Evolutionary conservation across 257 asterid species (phyloP), one percentile per base, ranked within the genome.

Genomic region (Nyctanthes arbortristis): DNA sequence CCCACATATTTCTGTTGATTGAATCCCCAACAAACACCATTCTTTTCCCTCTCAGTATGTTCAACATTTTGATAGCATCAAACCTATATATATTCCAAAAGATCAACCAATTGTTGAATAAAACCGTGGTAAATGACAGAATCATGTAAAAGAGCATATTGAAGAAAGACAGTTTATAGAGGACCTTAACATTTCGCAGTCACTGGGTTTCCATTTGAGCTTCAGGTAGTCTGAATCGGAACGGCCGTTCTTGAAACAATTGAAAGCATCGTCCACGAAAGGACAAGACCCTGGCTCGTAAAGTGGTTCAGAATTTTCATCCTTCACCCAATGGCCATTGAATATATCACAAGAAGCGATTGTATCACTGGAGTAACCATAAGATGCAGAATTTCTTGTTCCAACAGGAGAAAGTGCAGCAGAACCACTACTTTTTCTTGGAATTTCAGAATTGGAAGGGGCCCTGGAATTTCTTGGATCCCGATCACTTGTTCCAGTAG

Each of bases 21-120:
- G 93, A 89, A 73, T 88, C 96, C 9, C 96, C 96, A 3, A 89
- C 91, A 61, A 82, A 89, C 18, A 75, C 88, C 79, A 87, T 14
- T 20, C 82, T 73, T 67, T 89, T 83, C 39, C 88, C 93, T 10
- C 47, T 78, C 29, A 89, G 66, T 66, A 87, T 68, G 54, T 80
- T 45, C 84, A 87, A 63, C 91, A 87, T 83, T 75, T 77, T 78
- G 70, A 69, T 36, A 28, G 84, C 90, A 69, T 88, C 77, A 69
- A 86, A 88, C 77, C 89, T 85, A 13, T 47, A 61, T 9, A n/a
- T n/a, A 29, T 45, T 18, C 24, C 59, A 68, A 54, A 13, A 34
- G 14, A 55, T 24, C 20, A 27, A 20, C 25, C 14, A 66, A 54
- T 4, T 25, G 11, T 10, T 52, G 12, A 43, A 20, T 8, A 29